Conservation (phyloP, 2,329 filamentous ascomycete species). For the Penicillium sp. region DNA sequence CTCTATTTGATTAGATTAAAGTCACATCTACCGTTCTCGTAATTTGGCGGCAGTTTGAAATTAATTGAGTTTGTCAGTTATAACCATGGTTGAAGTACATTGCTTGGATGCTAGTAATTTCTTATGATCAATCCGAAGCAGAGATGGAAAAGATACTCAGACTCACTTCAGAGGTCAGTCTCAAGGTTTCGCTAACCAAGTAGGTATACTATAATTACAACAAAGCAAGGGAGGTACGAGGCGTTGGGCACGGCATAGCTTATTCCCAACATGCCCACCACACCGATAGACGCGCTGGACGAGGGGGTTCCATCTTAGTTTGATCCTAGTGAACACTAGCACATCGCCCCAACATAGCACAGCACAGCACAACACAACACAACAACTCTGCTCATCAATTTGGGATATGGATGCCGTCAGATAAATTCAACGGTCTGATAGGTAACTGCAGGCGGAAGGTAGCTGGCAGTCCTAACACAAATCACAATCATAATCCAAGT, state of each 20-base stretch:
- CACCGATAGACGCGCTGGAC: slow-evolving; percentile 13
- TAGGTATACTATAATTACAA: neutral
- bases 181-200: neutral
- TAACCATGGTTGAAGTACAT: neutral
- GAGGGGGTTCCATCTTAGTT: slow-evolving; percentile 13
- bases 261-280: neutral
- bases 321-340: slow-evolving; percentile 19
- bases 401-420: neutral
- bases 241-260: neutral
- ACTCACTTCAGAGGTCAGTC: neutral
- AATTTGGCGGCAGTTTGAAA: neutral
- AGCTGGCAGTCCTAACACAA: neutral
- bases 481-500: neutral
- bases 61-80: neutral
- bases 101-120: neutral
- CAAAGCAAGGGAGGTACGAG: neutral
- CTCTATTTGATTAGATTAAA: neutral
- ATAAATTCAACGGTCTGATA: neutral
- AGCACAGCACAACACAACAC: neutral
- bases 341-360: slow-evolving; percentile 10
- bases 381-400: neutral
- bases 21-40: neutral
- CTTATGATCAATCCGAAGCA: neutral
- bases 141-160: neutral
- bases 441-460: too few relatives aligned